phyloP scores from a whole-genome alignment of 345 rosid genomes.

The Eucalyptus tenuipes region DNA sequence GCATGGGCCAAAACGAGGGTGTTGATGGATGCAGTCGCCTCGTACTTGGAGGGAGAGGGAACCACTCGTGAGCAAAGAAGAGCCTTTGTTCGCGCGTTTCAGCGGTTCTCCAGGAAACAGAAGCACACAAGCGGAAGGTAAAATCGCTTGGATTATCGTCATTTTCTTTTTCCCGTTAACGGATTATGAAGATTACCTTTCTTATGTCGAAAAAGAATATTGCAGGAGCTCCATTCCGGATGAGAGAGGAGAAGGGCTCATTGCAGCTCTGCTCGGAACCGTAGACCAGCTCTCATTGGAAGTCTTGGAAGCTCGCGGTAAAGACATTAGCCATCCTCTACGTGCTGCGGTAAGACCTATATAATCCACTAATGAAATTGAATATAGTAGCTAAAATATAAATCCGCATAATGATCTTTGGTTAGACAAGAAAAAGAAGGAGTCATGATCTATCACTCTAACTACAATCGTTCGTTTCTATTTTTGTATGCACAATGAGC shows the following conservation, averaged over 20 bases:
- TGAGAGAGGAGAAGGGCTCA: slow-evolving; percentile 22
- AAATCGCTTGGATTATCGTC: background rate
- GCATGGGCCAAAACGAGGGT: slow-evolving; percentile 70
- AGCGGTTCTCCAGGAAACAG: background rate
- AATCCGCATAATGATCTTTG: background rate
- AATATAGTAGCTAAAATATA: background rate
- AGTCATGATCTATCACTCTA: background rate
- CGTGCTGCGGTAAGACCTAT: slow-evolving; percentile 49
- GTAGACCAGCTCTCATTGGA: slow-evolving; percentile 55
- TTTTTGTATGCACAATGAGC: too few relatives aligned
- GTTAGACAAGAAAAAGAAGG: background rate
- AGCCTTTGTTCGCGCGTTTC: slow-evolving; percentile 35
- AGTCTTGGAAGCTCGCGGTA: slow-evolving; percentile 37
- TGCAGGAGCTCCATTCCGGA: slow-evolving; percentile 17
- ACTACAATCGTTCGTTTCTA: background rate
- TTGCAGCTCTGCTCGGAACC: slow-evolving; percentile 27
- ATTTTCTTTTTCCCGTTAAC: too few relatives aligned
- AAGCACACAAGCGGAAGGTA: slow-evolving; percentile 29
- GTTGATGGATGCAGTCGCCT: slow-evolving; percentile 30
- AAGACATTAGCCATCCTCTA: slow-evolving; percentile 32
- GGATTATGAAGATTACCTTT: background rate
- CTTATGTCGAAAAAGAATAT: background rate
- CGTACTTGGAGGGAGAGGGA: slow-evolving; percentile 5
- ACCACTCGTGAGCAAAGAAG: slow-evolving; percentile 17
- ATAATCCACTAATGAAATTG: background rate